Base-by-base conservation (phyloP, 495 filamentous ascomycete genomes). In the Amniculicola lignicola region DNA sequence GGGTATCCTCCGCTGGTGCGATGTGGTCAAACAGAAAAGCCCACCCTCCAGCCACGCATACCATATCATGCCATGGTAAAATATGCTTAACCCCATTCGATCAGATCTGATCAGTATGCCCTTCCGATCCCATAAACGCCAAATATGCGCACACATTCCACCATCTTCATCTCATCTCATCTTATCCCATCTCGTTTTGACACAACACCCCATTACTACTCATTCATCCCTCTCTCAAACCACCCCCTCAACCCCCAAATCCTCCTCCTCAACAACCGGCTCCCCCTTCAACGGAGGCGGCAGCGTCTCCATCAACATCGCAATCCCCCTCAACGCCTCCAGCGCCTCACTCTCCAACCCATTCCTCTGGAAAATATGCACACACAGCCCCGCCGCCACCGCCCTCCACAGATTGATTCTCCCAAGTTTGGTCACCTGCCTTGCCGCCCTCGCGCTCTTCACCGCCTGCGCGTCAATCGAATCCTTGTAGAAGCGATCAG, bases 401-500 rank as follows among this genome's bases (percentile, higher is more conserved):
- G 84, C 90, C 65, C 78, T 84, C 93, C 93, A 99, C 18, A 99
- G 69, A 1, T 77, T 73, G 68, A 91, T 89, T 22, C 83, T 81
- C 42, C 82, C 82, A 66, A 82, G 86, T 64, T 80, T 82, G 3
- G 90, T 89, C 75, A 92, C 83, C 12, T 78, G 80, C 47, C 82
- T 75, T 24, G 81, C 87, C 0, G 90, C 90, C 37, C 80, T 77
- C 0, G 87, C 88, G 57, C 86, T 87, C 74, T 96, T 96, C 59
- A 94, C 83, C 1, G 92, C 87, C 71, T 97, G 92, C 51, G 90
- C 89, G 29, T 88, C 89, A 2, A 96, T 81, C 11, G 92, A 86
- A 25, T 85, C 86, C 22, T 81, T 78, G 73, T 96, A 97, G 68
- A 97, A 90, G 39, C 82, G 80, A 67, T 75, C 80, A 61, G 86